Base-by-base conservation (phyloP, 768 basidiomycete species). In the Boletus rubescentipes region DNA sequence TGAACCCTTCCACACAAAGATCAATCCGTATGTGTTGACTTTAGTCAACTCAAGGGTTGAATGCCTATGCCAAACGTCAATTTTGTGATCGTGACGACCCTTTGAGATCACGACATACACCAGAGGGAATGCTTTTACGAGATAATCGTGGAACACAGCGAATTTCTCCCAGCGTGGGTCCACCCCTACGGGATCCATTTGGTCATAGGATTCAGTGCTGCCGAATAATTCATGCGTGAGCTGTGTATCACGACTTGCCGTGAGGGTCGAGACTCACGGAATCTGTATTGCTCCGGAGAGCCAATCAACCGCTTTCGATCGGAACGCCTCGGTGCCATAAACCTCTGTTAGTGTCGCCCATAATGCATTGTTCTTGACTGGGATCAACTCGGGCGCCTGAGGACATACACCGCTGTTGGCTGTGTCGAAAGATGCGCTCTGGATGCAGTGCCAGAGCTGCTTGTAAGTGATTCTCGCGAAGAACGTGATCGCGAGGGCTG, bases 11-110 rank as follows among this genome's bases (percentile, higher is more conserved):
- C 84, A 87, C 7, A 77, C 73, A 58, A 78, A 82, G 2, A 87
- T 70, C 11, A 87, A 71, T 0, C 80, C 87, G 46, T 82, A 83
- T 0, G 81, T 84, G 61, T 85, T 85, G 55, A 88, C 78, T 57
- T 78, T 81, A 4, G 79, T 79, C 51, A 86, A 68, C 37, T 75
- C 58, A 9, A 87, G 73, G 20, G 69, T 73, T 7, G 75, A 57
- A 60, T 85, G 81, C 16, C 82, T 84, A 21, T 45, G 7, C 7
- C 11, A 51, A 31, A 49, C 21, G 49, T 61, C 18, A 46, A 26
- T 12, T 4, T 41, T 31, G 20, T 9, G n/a, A 21, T 29, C 38
- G 23, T 9, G 21, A 46, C 36, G n/a, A 30, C 26, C 5, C 23
- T 44, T 5, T 16, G 26, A 23, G 35, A 15, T 38, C 9, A 39